Evolutionary conservation across 345 rosid genomes (phyloP).

Genomic region (Populus davidiana): DNA sequence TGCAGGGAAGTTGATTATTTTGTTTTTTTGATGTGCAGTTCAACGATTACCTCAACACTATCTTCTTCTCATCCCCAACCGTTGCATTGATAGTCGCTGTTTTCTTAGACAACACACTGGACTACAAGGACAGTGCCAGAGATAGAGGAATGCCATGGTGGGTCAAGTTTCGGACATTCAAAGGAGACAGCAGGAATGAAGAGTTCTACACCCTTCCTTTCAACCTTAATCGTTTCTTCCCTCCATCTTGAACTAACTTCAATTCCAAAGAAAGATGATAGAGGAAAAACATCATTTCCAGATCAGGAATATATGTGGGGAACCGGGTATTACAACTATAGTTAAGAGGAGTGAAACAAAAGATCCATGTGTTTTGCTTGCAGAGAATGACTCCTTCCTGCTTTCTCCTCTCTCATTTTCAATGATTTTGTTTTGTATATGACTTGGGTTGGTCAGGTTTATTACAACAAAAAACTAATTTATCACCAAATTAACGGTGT

Average conservation of each 20-base stretch:
- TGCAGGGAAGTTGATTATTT: background rate
- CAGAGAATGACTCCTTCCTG: constrained; percentile 13
- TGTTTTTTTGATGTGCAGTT: constrained; percentile 45
- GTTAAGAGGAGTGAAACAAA: background rate
- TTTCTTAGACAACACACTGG: constrained; percentile 88
- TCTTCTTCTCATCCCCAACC: constrained; percentile 86
- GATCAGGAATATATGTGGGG: background rate
- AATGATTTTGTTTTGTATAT: constrained; percentile 9
- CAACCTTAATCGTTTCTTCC: constrained; percentile 93
- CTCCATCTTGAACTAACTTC: constrained; percentile 56
- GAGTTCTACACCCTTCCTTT: constrained; percentile 97
- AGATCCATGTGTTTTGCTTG: constrained; percentile 6
- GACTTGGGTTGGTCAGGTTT: constrained; percentile 9
- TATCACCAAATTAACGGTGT: background rate
- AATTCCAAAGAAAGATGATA: background rate
- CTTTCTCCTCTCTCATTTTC: background rate
- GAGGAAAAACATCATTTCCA: constrained; percentile 37
- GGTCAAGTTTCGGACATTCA: constrained; percentile 79
- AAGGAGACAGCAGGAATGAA: constrained; percentile 83
- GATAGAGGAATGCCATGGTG: constrained; percentile 99
- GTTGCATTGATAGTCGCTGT: constrained; percentile 75
- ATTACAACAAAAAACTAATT: background rate
- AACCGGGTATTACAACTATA: background rate
- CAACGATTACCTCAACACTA: constrained; percentile 92
- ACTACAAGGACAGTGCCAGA: constrained; percentile 74